These are phyloP conservation scores for Fagus sylvatica DNA, from an alignment of 306 rosid genomes.

Conservation along the genomic window DNA sequence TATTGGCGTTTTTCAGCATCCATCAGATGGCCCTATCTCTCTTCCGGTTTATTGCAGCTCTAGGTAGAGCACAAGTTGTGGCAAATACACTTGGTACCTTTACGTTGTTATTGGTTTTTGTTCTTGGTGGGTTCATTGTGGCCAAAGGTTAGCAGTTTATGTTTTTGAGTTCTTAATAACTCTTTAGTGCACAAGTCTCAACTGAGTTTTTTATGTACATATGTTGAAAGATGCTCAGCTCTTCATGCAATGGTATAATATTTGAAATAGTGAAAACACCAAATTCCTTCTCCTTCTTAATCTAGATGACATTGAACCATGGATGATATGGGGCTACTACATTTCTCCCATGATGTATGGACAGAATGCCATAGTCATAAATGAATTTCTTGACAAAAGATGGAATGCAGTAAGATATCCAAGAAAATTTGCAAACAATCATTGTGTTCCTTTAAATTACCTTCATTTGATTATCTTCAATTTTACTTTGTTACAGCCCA, in stretches of 20 bases:
- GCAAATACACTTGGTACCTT: conserved; percentile 67
- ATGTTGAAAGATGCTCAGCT: background rate
- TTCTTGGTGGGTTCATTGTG: conserved; percentile 83
- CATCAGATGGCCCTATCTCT: conserved; percentile 82
- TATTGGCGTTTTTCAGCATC: conserved; percentile 71
- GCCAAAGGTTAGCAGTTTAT: conserved; percentile 54
- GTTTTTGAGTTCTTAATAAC: background rate
- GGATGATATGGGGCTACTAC: conserved; percentile 87
- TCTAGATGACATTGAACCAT: conserved; percentile 62
- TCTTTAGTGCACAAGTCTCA: conserved; percentile 3
- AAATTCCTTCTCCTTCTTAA: background rate
- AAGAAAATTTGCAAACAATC: background rate
- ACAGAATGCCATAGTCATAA: conserved; percentile 73
- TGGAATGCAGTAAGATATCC: conserved; percentile 61
- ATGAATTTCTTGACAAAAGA: conserved; percentile 83
- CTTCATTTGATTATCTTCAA: conserved; percentile 16
- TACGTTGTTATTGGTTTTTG: conserved; percentile 59
- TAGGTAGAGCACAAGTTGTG: conserved; percentile 73
- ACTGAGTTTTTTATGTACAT: background rate
- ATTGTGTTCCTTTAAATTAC: background rate
- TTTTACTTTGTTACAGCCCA: conserved; percentile 38
- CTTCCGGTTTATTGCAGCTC: conserved; percentile 72
- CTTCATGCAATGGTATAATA: background rate
- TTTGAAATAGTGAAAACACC: background rate
- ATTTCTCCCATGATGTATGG: conserved; percentile 91